Conservation (phyloP, 345 rosid species). For the Adansonia digitata region DNA sequence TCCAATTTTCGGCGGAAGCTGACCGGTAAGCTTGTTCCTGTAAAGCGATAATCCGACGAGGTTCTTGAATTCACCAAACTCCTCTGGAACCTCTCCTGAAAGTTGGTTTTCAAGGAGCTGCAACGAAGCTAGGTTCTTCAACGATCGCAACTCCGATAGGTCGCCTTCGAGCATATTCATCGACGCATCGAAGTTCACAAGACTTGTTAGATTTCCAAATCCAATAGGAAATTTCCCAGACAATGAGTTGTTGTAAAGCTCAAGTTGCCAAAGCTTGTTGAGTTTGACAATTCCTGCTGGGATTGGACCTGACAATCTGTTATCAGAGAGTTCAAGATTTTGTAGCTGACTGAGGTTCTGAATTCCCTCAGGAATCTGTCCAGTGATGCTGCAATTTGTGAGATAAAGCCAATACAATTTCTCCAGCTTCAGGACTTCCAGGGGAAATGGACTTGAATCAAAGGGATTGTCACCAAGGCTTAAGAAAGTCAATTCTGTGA, state of each 20-base stretch:
- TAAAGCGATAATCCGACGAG: conserved; percentile 56
- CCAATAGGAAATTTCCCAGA: conserved; percentile 61
- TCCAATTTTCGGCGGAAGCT: conserved; percentile 64
- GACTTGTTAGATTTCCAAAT: conserved; percentile 47
- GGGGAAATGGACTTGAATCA: conserved; percentile 44
- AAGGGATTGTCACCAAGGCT: conserved; percentile 79
- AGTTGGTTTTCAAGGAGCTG: conserved; percentile 55
- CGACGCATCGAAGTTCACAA: conserved; percentile 60
- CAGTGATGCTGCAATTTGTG: conserved; percentile 63
- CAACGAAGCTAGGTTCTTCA: conserved; percentile 47
- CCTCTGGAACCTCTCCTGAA: conserved; percentile 62
- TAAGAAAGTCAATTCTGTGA: conserved; percentile 46
- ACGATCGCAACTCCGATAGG: conserved; percentile 44
- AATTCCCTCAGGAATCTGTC: conserved; percentile 65
- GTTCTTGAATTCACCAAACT: conserved; percentile 57
- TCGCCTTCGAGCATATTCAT: conserved; percentile 58
- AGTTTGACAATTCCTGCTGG: conserved; percentile 52
- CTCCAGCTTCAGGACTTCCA: conserved; percentile 45
- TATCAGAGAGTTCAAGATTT: conserved; percentile 69
- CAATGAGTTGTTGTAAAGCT: conserved; percentile 64
- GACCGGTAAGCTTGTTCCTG: conserved; percentile 59
- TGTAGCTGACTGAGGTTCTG: conserved; percentile 44
- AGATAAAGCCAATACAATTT: conserved; percentile 64
- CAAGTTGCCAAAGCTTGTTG: conserved; percentile 50
- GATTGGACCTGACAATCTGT: conserved; percentile 48